Evolutionary conservation across 495 filamentous ascomycete genomes (phyloP), one percentile per base, ranked within the genome.

Genomic region (Aspergillus sclerotiicarbonarius): DNA sequence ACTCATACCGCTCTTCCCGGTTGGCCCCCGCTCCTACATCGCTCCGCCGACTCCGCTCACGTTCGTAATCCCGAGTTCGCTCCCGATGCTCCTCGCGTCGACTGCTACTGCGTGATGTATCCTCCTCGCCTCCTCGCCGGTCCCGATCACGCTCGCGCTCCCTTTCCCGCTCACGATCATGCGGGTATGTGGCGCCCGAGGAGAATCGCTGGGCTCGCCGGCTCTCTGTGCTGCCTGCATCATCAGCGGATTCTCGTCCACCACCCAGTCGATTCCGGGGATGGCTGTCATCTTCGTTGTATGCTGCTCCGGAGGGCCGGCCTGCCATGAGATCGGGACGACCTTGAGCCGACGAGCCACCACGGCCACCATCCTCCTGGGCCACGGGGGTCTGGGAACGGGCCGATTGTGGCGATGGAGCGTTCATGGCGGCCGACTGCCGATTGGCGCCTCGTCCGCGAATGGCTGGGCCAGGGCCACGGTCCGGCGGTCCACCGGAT

Each of bases 11-110:
- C 5, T 76, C 73, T 30, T 76, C 75, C 10, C 70, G 69, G 39
- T 63, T 55, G 18, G 53, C 55, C n/a, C 66, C 63, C 19, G 54
- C 52, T 29, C 70, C 69, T 37, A 63, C 66, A 51, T 76, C 72
- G 41, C 71, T 72, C 30, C 74, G 62, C 32, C 74, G 76, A 51
- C 63, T 73, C 31, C 73, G 71, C 33, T 78, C 75, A n/a, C 73
- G 73, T 33, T 74, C 71, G 43, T 63, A 61, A 48, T 74, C 70
- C 13, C 73, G 70, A 13, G 54, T 56, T 15, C 71, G 71, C 8
- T 74, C 70, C 9, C 73, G 67, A 12, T 65, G 62, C 2, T 75
- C 72, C 33, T 77, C 75, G 15, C 75, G 72, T 47, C 74, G 71
- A 35, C 55, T 67, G 45, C 61, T 66, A 48, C 64, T 61, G 15